Evolutionary conservation across 1,284 basidiomycete species (phyloP), one percentile per base, ranked within the genome.

Genomic region (Fomitopsis pinicola): DNA sequence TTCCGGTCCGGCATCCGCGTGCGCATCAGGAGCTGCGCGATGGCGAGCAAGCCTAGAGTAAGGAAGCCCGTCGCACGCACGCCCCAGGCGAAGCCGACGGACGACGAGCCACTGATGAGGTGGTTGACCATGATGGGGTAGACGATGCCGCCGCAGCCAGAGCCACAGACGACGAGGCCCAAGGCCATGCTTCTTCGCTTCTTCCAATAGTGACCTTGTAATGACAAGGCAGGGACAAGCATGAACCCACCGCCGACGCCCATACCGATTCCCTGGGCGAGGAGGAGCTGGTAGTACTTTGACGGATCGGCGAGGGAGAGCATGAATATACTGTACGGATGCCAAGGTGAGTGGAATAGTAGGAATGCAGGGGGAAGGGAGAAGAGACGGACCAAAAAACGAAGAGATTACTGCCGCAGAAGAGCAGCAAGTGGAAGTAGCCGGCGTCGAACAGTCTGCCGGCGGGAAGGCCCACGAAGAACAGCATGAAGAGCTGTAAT

Each of bases 231-330:
- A 9, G 68, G 68, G 2, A 65, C 14, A 57, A 66, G 66, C 45
- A 72, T 79, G 33, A 82, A 59, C 0, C 77, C 78, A 44, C 81
- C 63, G 10, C 77, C 79, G 61, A 84, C 76, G 10, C 72, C 66
- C 4, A 82, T 63, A 62, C 84, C 85, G 9, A 81, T 65, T 42
- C 71, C 70, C 65, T 73, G 72, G 2, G 66, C 52, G 10, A 72
- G 65, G 55, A 70, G 58, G 12, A 70, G 57, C 61, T 72, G 66
- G 58, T 70, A 72, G 58, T 69, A 72, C 15, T 65, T 46, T 35
- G 63, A 38, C 3, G 62, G 59, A 35, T 68, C 44, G 6, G 63
- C 63, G 1, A 72, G 56, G 12, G 70, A 72, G 17, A 68, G 59
- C 70, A 73, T 72, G 61, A 61, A 57, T 9, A 69, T 48, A n/a